These are phyloP conservation scores for Solanum medicagineum DNA, from an alignment of 257 asterid species.

Conservation along the genomic window DNA sequence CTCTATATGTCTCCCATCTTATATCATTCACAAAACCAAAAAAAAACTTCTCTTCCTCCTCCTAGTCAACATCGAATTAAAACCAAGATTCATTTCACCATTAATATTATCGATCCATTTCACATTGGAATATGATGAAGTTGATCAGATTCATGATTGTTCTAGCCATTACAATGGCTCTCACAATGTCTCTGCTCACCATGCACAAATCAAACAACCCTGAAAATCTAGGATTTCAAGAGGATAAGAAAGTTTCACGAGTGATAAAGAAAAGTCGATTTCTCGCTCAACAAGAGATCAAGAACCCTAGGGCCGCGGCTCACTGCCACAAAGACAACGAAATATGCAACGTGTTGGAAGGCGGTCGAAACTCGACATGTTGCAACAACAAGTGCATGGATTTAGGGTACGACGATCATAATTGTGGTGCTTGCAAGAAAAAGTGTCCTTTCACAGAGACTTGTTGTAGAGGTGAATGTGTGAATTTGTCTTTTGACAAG, in stretches of 20 bases:
- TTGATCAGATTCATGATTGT: not conserved
- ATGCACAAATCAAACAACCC: not conserved
- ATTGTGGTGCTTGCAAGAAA: constrained; percentile 60
- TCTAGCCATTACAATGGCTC: constrained; percentile 6
- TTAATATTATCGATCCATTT: not conserved
- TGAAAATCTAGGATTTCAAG: not conserved
- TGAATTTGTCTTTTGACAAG: constrained; percentile 35
- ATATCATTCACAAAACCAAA: not conserved
- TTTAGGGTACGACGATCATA: constrained; percentile 22
- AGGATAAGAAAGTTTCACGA: not conserved
- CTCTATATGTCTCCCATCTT: not conserved
- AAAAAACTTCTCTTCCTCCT: not conserved
- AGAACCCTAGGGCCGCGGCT: constrained; percentile 48
- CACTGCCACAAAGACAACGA: constrained; percentile 43
- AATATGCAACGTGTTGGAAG: constrained; percentile 18
- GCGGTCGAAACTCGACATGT: constrained; percentile 45
- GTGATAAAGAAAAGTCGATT: constrained; percentile 21
- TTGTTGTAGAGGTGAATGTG: constrained; percentile 63
- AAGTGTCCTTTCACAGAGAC: constrained; percentile 30
- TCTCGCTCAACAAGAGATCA: constrained; percentile 20
- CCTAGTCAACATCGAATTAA: no score
- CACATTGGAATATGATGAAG: constrained; percentile 11
- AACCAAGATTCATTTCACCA: no score
- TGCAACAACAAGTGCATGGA: constrained; percentile 59
- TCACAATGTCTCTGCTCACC: constrained; percentile 4